Evolutionary conservation across 768 basidiomycete genomes (phyloP), one percentile per base, ranked within the genome.

Genomic region (Rhizopogon sp.): DNA sequence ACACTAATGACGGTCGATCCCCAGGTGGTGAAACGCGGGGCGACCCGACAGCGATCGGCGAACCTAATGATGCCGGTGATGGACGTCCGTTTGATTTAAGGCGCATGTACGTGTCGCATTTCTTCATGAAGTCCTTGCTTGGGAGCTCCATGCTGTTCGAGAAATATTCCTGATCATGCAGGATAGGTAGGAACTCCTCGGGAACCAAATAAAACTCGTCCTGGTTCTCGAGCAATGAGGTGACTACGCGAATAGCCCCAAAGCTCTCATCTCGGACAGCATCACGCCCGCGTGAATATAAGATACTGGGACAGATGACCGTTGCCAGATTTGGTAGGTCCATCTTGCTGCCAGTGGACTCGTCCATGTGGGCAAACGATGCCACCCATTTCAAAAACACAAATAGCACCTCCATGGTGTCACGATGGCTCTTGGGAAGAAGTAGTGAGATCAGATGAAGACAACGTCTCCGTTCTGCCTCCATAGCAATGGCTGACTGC

Each of bases 341-440:
- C 97, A 99, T 99, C 75, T 96, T 95, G 74, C 91, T 95, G 41
- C 95, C 95, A 0, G 96, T 98, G 66, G 92, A 91, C 62, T 94
- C 93, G 65, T 98, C 95, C 76, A 95, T 85, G 71, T 99, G 96
- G 47, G 97, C 93, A 69, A 99, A 99, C 2, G 94, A 97, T 9
- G 96, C 96, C 10, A 99, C 97, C 97, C 97, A 99, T 72, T 98
- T 97, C 61, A 99, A 79, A 76, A 99, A 99, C 31, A 97, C 95
- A 66, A 97, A 98, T 50, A 99, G 76, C 50, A 97, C 92, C 72
- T 99, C 97, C 83, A 97, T 85, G 17, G 96, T 98, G 71, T 99
- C 97, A 59, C 97, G 87, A 69, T 99, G 92, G 58, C 84, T 82
- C 73, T 93, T 93, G 35, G 97, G 97, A 65, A 99, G 74, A 7